Percentiles rank a stretch among this genome's conserved stretches.
phyloP scores from a whole-genome alignment of 768 basidiomycete species.

The Russula vinacea region DNA sequence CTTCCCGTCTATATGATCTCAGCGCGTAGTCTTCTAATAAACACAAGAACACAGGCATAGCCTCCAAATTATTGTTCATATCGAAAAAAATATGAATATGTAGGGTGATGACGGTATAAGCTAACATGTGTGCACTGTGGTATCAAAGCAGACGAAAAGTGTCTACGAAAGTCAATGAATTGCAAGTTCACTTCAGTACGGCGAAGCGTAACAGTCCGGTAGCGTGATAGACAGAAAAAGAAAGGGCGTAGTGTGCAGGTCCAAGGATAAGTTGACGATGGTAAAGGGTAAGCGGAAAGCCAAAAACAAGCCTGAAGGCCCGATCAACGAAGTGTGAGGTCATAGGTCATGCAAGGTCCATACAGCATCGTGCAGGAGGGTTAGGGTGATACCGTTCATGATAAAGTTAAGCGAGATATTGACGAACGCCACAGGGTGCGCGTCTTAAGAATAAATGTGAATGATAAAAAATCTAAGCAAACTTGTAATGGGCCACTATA shows the following conservation, averaged over 20 bases:
- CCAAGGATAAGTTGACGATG: constrained; percentile 2
- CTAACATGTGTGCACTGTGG: constrained; percentile 15
- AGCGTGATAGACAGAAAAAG: constrained; percentile 6
- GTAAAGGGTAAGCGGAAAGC: not conserved
- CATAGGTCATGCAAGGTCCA: constrained; percentile 23
- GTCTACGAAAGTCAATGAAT: constrained; percentile 10
- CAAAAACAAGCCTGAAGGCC: not conserved
- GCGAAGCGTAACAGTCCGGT: constrained; percentile 4
- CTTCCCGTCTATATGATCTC: not conserved
- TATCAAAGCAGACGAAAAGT: constrained; percentile 19
- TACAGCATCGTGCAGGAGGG: constrained; percentile 18
- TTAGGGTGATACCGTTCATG: constrained; percentile 20
- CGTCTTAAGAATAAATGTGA: constrained; percentile 20
- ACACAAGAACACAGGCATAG: not conserved
- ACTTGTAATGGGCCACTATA: constrained; percentile 1
- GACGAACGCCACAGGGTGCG: not conserved
- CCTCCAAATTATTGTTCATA: constrained; percentile 15
- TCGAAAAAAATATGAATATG: constrained; percentile 5
- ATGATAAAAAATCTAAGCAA: constrained; percentile 25
- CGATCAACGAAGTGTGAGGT: constrained; percentile 15
- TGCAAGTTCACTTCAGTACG: constrained; percentile 1
- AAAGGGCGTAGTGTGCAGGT: constrained; percentile 4
- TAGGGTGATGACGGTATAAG: constrained; percentile 23
- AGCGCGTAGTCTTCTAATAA: not conserved
- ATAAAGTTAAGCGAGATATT: constrained; percentile 12